Evolutionary conservation across 805 yeast genomes (phyloP).

Genomic region (Myxozyma monticola): DNA sequence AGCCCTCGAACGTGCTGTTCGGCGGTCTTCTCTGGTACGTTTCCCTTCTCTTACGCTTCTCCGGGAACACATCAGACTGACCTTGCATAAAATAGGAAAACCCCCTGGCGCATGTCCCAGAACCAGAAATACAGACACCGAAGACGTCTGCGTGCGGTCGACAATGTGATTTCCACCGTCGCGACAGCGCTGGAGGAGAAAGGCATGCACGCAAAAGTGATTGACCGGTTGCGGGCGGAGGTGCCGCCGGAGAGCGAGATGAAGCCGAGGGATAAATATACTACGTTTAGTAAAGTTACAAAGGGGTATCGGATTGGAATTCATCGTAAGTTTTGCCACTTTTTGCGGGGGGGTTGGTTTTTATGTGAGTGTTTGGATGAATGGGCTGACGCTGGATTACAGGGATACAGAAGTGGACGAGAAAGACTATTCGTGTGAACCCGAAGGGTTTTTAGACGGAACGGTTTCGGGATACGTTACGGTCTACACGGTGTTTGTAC

Average conservation of each 20-base stretch:
- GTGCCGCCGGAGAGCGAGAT: constrained; percentile 80
- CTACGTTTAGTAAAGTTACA: constrained; percentile 73
- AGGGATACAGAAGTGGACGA: constrained; percentile 33
- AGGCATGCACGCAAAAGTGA: constrained; percentile 33
- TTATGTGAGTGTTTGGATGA: not conserved
- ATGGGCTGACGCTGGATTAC: not conserved
- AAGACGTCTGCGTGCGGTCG: constrained; percentile 78
- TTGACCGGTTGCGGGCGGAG: constrained; percentile 37
- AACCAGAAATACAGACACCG: constrained; percentile 84
- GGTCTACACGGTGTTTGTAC: no score
- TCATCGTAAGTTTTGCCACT: constrained; percentile 45
- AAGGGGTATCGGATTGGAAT: constrained; percentile 83
- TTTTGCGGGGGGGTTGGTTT: no score
- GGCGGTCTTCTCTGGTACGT: constrained; percentile 77
- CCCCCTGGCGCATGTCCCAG: constrained; percentile 74
- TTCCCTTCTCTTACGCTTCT: not conserved
- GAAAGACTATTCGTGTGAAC: constrained; percentile 20
- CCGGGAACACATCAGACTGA: not conserved
- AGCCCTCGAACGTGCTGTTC: constrained; percentile 52
- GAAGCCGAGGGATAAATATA: constrained; percentile 80
- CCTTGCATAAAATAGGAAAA: constrained; percentile 50
- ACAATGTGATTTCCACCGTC: constrained; percentile 68
- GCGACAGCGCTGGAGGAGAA: constrained; percentile 49
- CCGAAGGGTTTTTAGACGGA: constrained; percentile 24
- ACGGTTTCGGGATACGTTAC: no score